phyloP scores from a whole-genome alignment of 2,329 filamentous ascomycete genomes.

The Aspergillus spinulosporus region DNA sequence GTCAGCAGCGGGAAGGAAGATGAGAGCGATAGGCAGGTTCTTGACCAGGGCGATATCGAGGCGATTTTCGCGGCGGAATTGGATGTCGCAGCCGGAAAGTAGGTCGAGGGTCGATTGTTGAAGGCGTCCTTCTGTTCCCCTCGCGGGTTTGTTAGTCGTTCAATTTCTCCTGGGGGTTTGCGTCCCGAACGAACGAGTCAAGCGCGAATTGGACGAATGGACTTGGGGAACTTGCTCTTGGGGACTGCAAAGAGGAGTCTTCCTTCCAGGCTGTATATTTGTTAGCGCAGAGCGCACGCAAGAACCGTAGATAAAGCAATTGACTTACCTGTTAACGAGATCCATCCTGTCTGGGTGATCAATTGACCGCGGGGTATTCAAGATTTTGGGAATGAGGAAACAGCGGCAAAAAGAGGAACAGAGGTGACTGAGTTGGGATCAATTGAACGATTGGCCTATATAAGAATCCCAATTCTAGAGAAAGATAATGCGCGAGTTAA shows the following conservation, averaged over 20 bases:
- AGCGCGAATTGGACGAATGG: slow-evolving; percentile 23
- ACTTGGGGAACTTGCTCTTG: slow-evolving; percentile 70
- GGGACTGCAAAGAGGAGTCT: slow-evolving; percentile 95
- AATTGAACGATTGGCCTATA: neutral
- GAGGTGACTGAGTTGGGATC: neutral
- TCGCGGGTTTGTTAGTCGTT: slow-evolving; percentile 11
- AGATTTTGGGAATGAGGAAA: slow-evolving; percentile 2
- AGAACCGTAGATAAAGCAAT: slow-evolving; percentile 6
- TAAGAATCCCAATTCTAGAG: neutral
- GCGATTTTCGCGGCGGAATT: slow-evolving; percentile 91
- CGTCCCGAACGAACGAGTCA: neutral
- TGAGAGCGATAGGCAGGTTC: slow-evolving; percentile 90
- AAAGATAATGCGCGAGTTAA: neutral
- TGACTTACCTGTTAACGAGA: slow-evolving; percentile 61
- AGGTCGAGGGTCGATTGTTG: slow-evolving; percentile 86
- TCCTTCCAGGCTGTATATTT: slow-evolving; percentile 72
- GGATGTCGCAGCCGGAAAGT: slow-evolving; percentile 89
- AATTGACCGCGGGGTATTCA: slow-evolving; percentile 25
- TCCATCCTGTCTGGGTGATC: slow-evolving; percentile 49
- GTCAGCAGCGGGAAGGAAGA: slow-evolving; percentile 95
- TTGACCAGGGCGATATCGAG: slow-evolving; percentile 98
- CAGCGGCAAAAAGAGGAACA: neutral
- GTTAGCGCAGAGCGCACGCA: slow-evolving; percentile 27
- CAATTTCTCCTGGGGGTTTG: neutral
- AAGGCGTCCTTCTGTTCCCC: slow-evolving; percentile 76